Evolutionary conservation across 1,139 yeast genomes (phyloP), one percentile per base, ranked within the genome.

Genomic region (Candida sp.): DNA sequence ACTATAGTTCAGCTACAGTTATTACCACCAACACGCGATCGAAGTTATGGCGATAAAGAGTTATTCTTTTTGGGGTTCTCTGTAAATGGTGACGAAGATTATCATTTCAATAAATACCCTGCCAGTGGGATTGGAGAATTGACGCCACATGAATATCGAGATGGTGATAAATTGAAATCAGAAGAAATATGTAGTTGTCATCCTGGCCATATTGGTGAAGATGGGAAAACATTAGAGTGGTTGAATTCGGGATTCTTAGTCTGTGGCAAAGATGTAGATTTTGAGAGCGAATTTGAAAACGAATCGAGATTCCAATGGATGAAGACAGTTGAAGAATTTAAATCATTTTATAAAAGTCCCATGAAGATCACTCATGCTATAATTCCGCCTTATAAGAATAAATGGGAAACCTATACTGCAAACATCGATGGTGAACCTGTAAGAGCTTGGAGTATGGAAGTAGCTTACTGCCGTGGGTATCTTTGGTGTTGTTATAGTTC

Each of bases 1-100:
- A 61, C 74, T 47, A 70, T 81, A 49, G 55, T 75, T 4, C 67
- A 72, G 41, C 50, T 79, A 41, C 65, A 64, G 41, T 63, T 75
- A 41, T 68, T 70, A 49, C 57, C 55, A 5, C 73, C 79, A 3
- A 58, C 74, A 21, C 58, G 55, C 36, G 54, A 66, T 29, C 63
- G 77, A 48, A 61, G 76, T 3, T 75, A 77, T 56, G 88, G 88
- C 15, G 89, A 83, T 51, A 82, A 83, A 51, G 89, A 83, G 55
- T 61, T 82, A 15, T 77, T 81, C 48, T 82, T 87, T 87, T 57
- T 83, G 30, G 79, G 82, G 6, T 76, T 77, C 50, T 70, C 77
- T 15, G 52, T 77, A 3, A 62, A 70, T 45, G 88, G 87, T 4
- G 73, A 78, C 47, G 80, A 76, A 46, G 55, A 63, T n/a, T 77